Conservation (phyloP, 2,329 filamentous ascomycete genomes). For the Incumbomyces delicatus region DNA sequence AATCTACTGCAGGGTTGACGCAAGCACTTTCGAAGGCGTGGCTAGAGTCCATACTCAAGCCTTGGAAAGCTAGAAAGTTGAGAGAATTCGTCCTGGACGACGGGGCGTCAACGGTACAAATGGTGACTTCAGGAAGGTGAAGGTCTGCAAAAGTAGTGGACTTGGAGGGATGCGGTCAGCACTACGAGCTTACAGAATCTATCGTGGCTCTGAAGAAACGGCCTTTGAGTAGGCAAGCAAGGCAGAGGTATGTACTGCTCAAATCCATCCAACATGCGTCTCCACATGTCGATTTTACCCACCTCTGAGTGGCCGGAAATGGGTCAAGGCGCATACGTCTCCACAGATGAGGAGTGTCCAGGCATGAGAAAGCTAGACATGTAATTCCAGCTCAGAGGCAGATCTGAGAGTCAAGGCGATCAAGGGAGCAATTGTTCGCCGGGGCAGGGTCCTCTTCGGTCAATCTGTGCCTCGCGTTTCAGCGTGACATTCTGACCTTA, state of each 20-base stretch:
- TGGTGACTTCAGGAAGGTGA: not conserved
- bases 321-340: constrained; percentile 5
- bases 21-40: constrained; percentile 8
- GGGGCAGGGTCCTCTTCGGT: not conserved
- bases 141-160: not conserved
- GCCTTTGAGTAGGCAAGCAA: constrained; percentile 5
- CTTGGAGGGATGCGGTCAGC: not conserved
- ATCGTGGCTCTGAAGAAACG: constrained; percentile 6
- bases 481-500: not conserved
- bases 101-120: constrained; percentile 1
- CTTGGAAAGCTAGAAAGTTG: not conserved
- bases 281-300: constrained; percentile 6
- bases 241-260: constrained; percentile 13
- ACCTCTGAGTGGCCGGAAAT: constrained; percentile 13
- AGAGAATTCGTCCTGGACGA: constrained; percentile 1
- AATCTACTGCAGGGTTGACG: not conserved
- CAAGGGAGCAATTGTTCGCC: not conserved
- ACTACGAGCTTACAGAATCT: not conserved
- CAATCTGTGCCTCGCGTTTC: not conserved
- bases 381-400: constrained; percentile 1
- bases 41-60: constrained; percentile 9
- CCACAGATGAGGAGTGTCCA: constrained; percentile 6
- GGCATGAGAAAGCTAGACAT: constrained; percentile 11
- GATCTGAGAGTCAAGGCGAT: constrained; percentile 5
- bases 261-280: constrained; percentile 10